Conservation (phyloP, 177 flowering plant genomes). For the Telopea speciosissima region DNA sequence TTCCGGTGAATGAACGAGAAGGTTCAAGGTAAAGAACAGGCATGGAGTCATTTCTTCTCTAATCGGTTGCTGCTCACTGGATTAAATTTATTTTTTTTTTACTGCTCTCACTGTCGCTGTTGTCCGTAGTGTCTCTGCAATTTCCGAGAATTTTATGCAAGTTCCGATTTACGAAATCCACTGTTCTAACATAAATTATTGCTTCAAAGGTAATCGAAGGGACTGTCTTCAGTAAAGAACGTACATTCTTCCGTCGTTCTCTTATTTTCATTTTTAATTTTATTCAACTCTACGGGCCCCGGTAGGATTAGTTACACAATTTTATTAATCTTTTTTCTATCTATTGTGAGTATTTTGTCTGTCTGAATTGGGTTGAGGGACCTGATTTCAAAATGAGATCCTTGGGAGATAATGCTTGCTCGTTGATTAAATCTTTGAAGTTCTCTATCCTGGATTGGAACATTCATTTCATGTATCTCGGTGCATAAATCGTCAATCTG, state of each 20-base stretch:
- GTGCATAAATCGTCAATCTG: no score
- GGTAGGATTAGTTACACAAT: no score
- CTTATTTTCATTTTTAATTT: no score
- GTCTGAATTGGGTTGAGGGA: not conserved
- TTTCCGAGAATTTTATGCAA: not conserved
- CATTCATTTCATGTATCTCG: not conserved
- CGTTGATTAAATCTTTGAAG: not conserved
- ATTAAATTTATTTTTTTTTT: not conserved
- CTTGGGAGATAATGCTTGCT: not conserved
- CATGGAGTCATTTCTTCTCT: not conserved
- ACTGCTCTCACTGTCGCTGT: not conserved
- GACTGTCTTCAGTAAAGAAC: no score
- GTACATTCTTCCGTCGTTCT: no score
- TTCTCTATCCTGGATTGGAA: not conserved
- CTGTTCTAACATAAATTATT: not conserved
- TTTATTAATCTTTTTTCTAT: not conserved
- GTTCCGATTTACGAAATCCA: not conserved
- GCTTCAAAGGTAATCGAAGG: no score
- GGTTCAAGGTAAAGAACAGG: not conserved
- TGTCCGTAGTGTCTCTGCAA: conserved; percentile 1
- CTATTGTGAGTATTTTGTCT: not conserved
- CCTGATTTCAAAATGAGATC: not conserved
- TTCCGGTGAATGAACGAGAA: not conserved
- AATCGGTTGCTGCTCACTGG: not conserved
- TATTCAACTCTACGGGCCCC: no score